Base-by-base conservation (phyloP, 2,329 filamentous ascomycete species). In the Thelonectria rubi region DNA sequence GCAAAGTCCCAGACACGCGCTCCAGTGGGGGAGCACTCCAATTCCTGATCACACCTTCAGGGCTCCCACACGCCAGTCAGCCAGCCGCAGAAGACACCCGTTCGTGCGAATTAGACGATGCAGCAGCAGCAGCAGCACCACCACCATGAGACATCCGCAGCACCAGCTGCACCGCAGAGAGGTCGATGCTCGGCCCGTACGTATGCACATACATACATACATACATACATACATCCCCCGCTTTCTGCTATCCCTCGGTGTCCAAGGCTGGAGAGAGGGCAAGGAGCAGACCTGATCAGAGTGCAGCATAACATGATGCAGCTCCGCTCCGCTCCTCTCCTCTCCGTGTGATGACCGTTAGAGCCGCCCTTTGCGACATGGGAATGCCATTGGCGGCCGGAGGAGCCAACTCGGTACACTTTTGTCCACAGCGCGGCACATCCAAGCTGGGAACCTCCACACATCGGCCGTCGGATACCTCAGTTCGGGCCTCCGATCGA, bases 321-420 rank as follows among this genome's bases (percentile, higher is more conserved):
- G 30, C 43, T 61, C 58, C 47, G 58, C 53, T 61, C 58, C 58
- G 48, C 52, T 61, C 58, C 53, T 61, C 53, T 34, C 52, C 40
- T 18, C 15, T 9, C 26, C 26, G 26, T 30, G 39, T 37, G 48
- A 56, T 61, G 48, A 40, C 14, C 39, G 40, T 40, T 58, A 57
- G 64, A 71, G 67, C 69, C 69, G 69, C 69, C 63, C 56, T 68
- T 69, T 55, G 69, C 69, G 67, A 69, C 65, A 49, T 39, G 24
- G 46, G 43, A 47, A 43, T 11, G 26, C 42, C 47, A 40, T 49
- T 52, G 53, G 42, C 48, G 53, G 42, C 39, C 53, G 59, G 59
- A 52, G 59, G 24, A 49, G 48, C 34, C 17, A 39, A 47, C 40
- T 43, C 26, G 17, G 20, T 57, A 17, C 39, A 55, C 34, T 20